phyloP scores from a whole-genome alignment of 441 rosid species.

The Erodium chrysanthum region DNA sequence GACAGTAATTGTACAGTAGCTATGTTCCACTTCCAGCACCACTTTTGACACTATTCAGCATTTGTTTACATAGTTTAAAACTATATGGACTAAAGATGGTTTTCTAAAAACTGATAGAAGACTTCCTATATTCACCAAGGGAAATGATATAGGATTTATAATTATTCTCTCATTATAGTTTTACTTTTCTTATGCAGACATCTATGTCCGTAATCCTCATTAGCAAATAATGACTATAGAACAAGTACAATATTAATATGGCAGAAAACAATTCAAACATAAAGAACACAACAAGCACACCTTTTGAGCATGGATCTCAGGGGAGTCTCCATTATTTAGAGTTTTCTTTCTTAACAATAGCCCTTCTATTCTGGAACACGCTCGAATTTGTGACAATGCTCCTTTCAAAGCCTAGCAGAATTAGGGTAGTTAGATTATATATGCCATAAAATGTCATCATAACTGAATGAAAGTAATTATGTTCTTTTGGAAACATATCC shows the following conservation, averaged over 20 bases:
- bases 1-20: not conserved
- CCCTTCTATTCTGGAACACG: slow-evolving; percentile 72
- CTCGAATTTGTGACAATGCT: slow-evolving; percentile 63
- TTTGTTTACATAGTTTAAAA: no score
- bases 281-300: slow-evolving; percentile 24
- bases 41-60: no score
- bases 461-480: not conserved
- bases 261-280: not conserved
- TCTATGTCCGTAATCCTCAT: not conserved
- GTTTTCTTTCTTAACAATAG: slow-evolving; percentile 60
- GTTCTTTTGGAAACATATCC: not conserved
- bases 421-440: slow-evolving; percentile 16
- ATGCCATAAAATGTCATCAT: not conserved
- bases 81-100: no score
- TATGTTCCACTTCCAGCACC: not conserved
- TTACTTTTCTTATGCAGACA: not conserved
- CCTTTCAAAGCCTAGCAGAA: slow-evolving; percentile 61
- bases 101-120: not conserved
- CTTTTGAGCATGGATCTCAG: slow-evolving; percentile 88
- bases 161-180: not conserved
- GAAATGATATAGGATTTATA: not conserved
- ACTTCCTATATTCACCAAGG: not conserved
- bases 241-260: not conserved
- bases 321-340: slow-evolving; percentile 68
- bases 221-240: not conserved